phyloP scores from a whole-genome alignment of 495 filamentous ascomycete species.

The Daldinia vernicosa region DNA sequence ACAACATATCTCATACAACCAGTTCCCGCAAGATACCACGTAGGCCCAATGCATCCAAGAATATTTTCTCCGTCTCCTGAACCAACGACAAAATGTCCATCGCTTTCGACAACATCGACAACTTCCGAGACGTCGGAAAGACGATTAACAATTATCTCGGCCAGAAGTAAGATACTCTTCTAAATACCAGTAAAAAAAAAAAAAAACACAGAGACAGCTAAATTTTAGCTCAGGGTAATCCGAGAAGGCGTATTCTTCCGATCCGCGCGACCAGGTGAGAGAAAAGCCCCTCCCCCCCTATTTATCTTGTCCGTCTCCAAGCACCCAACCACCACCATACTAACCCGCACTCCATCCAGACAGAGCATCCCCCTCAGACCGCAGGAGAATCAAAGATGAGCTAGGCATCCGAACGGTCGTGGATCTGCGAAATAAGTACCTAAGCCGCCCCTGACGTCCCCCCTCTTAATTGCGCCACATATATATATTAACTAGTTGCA shows the following conservation, averaged over 20 bases:
- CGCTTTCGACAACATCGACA: conserved; percentile 73
- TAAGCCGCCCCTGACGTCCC: conserved; percentile 21
- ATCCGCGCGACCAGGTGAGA: conserved; percentile 72
- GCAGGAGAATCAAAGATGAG: conserved; percentile 64
- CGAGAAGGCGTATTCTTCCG: conserved; percentile 76
- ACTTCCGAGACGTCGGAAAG: conserved; percentile 86
- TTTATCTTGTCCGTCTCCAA: too few relatives aligned
- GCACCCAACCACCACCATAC: not conserved
- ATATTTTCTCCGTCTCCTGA: conserved; percentile 46
- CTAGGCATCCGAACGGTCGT: conserved; percentile 75
- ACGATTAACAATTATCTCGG: conserved; percentile 70
- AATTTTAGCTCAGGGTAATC: conserved; percentile 58
- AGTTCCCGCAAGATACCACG: too few relatives aligned
- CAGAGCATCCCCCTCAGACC: conserved; percentile 73
- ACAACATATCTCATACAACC: too few relatives aligned
- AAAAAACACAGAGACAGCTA: not conserved
- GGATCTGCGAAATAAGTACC: conserved; percentile 82
- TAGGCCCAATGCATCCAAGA: not conserved
- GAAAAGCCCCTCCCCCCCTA: not conserved
- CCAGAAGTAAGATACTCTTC: conserved; percentile 55
- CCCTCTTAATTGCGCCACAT: too few relatives aligned
- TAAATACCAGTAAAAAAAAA: not conserved
- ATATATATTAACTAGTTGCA: not conserved
- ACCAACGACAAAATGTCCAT: conserved; percentile 32
- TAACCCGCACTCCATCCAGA: conserved; percentile 57